Percentiles rank a stretch among this genome's conserved stretches.
Evolutionary conservation across 2,329 filamentous ascomycete genomes (phyloP).

Genomic region (Cryphonectria nitschkei): DNA sequence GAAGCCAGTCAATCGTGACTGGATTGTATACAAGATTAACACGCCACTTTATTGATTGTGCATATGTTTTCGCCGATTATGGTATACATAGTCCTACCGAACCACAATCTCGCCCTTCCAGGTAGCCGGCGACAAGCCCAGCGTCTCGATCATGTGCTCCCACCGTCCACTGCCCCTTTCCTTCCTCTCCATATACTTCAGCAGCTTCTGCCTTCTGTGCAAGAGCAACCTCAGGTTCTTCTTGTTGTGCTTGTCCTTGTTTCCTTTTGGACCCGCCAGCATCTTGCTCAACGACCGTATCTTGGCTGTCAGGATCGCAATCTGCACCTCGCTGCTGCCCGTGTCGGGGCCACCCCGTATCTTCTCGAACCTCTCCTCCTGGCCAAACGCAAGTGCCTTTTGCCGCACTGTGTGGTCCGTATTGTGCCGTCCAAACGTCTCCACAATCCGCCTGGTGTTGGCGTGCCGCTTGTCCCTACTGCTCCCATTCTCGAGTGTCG

Average conservation of each 20-base stretch:
- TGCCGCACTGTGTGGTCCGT: conserved; percentile 74
- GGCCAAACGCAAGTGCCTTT: conserved; percentile 55
- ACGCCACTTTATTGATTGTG: conserved; percentile 47
- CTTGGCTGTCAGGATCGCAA: conserved; percentile 92
- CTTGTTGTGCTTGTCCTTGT: conserved; percentile 94
- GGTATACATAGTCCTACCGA: conserved; percentile 28
- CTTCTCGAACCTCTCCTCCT: conserved; percentile 44
- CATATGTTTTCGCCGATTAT: conserved; percentile 34
- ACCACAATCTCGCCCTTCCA: conserved; percentile 89
- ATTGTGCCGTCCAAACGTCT: conserved; percentile 87
- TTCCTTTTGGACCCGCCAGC: conserved; percentile 67
- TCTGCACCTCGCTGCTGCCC: conserved; percentile 95
- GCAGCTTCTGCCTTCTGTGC: conserved; percentile 84
- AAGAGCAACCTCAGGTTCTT: conserved; percentile 83
- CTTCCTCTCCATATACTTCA: conserved; percentile 84
- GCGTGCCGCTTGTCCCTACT: conserved; percentile 77
- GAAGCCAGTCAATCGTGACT: conserved; percentile 29
- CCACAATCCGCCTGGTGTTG: conserved; percentile 83
- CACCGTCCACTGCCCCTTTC: conserved; percentile 91
- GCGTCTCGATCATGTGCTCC: conserved; percentile 79
- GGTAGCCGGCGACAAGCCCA: conserved; percentile 85
- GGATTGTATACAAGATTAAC: conserved; percentile 54
- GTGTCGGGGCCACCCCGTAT: conserved; percentile 86
- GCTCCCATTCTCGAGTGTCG: conserved; percentile 75
- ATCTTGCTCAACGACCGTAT: conserved; percentile 80